These are phyloP conservation scores for Acacia pycnantha DNA, from an alignment of 331 rosid species.

Conservation along the genomic window DNA sequence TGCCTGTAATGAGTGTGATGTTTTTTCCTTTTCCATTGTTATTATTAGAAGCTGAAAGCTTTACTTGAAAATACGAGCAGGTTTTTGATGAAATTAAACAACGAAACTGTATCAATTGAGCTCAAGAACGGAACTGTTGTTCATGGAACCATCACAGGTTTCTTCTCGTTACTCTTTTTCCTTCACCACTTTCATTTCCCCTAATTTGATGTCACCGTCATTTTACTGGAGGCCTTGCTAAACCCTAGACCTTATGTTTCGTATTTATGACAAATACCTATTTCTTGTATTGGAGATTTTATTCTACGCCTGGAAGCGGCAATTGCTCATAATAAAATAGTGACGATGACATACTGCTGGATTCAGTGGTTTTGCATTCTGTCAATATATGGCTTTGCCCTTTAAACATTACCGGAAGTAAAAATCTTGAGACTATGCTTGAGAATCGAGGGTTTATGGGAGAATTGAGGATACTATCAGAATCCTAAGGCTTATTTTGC, in stretches of 20 bases:
- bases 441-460: neutral
- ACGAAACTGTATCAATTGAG: slow-evolving; percentile 82
- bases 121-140: slow-evolving; percentile 84
- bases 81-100: slow-evolving; percentile 88
- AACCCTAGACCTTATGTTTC: slow-evolving; percentile 31
- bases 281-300: neutral
- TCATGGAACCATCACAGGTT: slow-evolving; percentile 82
- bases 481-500: neutral
- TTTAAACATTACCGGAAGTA: neutral
- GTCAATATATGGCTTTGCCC: neutral
- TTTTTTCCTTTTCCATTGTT: neutral
- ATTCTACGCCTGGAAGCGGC: neutral
- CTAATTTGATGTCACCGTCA: neutral
- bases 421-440: neutral
- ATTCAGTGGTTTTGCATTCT: neutral
- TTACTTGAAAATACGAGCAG: slow-evolving; percentile 37
- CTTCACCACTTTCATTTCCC: neutral
- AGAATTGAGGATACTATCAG: neutral
- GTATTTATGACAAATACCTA: neutral
- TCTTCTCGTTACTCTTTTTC: neutral
- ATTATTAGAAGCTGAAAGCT: neutral
- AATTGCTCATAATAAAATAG: neutral
- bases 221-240: slow-evolving; percentile 24
- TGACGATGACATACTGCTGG: neutral
- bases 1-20: neutral